These are phyloP conservation scores for Xylaria castorea DNA, from an alignment of 495 filamentous ascomycete species.

Conservation along the genomic window DNA sequence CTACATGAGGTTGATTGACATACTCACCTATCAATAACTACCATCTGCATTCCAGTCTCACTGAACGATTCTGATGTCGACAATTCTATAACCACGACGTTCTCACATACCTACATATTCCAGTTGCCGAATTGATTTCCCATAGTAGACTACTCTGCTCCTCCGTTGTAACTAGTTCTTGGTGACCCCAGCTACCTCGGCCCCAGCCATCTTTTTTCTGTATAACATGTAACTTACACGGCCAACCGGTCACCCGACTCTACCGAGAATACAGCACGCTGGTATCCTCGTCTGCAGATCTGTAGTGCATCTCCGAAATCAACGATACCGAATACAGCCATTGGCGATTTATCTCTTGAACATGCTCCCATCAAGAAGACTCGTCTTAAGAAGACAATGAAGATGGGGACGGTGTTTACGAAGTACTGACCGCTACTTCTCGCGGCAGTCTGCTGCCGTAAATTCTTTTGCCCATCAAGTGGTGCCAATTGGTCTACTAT, in stretches of 20 bases:
- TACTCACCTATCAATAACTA: too few relatives aligned
- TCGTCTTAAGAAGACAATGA: background rate
- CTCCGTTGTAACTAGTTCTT: background rate
- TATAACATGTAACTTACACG: background rate
- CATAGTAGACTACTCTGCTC: background rate
- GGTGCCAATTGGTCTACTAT: background rate
- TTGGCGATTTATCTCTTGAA: background rate
- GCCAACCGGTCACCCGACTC: background rate
- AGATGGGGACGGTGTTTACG: background rate
- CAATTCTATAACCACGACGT: background rate
- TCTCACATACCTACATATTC: background rate
- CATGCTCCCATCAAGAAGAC: background rate
- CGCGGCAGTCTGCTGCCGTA: background rate
- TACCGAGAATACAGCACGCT: background rate
- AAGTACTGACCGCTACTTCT: conserved; percentile 25
- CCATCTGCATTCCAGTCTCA: background rate
- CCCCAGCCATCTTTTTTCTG: conserved; percentile 15
- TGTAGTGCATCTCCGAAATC: background rate
- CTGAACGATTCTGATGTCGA: background rate
- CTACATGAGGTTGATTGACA: background rate
- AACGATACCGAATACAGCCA: background rate
- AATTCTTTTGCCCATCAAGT: background rate
- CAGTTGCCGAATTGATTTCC: background rate
- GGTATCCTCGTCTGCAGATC: background rate
- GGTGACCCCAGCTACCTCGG: background rate